Conservation (phyloP, 179 eudicot genomes). For the Beta lomatogona region DNA sequence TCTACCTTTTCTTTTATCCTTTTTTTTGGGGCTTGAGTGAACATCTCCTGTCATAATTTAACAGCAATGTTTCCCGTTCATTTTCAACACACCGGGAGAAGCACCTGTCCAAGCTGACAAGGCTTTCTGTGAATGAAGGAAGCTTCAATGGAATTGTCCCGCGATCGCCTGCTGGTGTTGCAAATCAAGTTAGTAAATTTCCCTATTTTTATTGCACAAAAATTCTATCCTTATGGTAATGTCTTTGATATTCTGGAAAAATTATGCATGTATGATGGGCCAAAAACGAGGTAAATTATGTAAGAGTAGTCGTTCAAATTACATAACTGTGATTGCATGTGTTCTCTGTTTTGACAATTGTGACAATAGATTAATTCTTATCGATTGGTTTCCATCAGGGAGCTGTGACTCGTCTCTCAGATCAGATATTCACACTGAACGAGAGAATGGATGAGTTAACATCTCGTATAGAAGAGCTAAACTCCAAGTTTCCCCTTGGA, state of each 20-base stretch:
- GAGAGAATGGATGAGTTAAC: constrained; percentile 93
- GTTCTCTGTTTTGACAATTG: not conserved
- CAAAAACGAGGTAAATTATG: not conserved
- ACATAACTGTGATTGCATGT: not conserved
- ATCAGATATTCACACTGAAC: constrained; percentile 80
- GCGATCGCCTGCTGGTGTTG: constrained; percentile 68
- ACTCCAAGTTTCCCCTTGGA: constrained; percentile 47
- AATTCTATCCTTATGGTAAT: not conserved
- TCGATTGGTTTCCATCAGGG: constrained; percentile 48
- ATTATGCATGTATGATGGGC: not conserved
- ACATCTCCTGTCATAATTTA: constrained; percentile 15
- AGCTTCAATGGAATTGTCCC: constrained; percentile 57
- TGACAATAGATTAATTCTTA: not conserved
- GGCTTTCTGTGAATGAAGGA: constrained; percentile 62
- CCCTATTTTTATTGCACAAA: not conserved
- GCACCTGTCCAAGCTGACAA: constrained; percentile 65
- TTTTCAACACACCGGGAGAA: constrained; percentile 64
- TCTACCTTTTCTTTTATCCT: not conserved
- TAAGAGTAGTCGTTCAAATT: not conserved
- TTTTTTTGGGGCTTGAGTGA: not conserved
- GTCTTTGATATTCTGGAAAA: not conserved
- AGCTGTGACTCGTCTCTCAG: constrained; percentile 70
- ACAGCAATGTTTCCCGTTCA: constrained; percentile 68
- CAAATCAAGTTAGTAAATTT: constrained; percentile 56
- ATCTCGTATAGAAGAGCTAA: constrained; percentile 82